These are phyloP conservation scores for Pistacia vera DNA, from an alignment of 345 rosid species.

Conservation along the genomic window DNA sequence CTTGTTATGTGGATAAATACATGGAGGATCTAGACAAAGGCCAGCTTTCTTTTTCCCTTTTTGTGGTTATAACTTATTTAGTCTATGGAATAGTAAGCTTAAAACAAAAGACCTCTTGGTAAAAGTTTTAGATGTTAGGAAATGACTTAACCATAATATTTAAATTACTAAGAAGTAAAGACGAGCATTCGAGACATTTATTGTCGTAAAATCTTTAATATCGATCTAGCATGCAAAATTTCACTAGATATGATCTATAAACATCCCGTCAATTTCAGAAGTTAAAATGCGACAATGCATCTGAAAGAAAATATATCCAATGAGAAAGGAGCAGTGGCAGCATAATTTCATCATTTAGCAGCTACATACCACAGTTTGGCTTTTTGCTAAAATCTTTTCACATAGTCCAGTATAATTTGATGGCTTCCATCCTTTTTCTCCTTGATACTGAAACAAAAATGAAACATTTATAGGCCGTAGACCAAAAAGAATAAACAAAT, in stretches of 20 bases:
- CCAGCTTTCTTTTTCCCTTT: too few relatives aligned
- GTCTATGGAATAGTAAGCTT: too few relatives aligned
- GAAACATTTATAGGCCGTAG: background rate
- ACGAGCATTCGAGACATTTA: too few relatives aligned
- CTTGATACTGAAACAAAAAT: conserved; percentile 73
- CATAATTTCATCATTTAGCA: conserved; percentile 13
- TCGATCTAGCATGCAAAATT: background rate
- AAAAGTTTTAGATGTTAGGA: too few relatives aligned
- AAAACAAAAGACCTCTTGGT: too few relatives aligned
- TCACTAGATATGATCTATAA: background rate
- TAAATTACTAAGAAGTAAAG: too few relatives aligned
- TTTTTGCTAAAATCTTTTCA: conserved; percentile 88
- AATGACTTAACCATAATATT: too few relatives aligned
- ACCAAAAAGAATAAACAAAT: background rate
- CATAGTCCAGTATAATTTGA: conserved; percentile 84
- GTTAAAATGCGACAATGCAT: background rate
- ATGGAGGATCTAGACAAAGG: too few relatives aligned
- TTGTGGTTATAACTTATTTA: too few relatives aligned
- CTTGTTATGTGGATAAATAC: too few relatives aligned
- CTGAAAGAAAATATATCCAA: background rate
- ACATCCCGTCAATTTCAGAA: background rate
- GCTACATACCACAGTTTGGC: conserved; percentile 91
- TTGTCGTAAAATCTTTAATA: too few relatives aligned
- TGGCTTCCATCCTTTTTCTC: conserved; percentile 88
- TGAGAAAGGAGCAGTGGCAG: background rate